phyloP scores from a whole-genome alignment of 306 rosid genomes.

The Quercus suber region DNA sequence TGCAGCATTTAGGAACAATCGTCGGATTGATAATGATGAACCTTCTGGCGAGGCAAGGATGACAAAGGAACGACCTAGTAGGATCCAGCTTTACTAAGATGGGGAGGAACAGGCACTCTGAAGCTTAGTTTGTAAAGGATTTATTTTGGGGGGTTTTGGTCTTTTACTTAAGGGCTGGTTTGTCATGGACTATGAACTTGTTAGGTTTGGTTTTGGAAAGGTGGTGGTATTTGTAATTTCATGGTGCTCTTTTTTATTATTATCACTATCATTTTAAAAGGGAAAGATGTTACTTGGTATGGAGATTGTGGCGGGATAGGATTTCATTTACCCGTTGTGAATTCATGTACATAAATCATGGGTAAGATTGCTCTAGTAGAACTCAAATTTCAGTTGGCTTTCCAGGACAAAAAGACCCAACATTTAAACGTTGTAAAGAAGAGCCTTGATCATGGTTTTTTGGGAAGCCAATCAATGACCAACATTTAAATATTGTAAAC shows the following conservation, averaged over 20 bases:
- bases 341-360: not conserved
- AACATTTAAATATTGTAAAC: no score
- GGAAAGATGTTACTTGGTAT: not conserved
- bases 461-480: no score
- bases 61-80: conserved; percentile 74
- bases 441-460: no score
- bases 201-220: not conserved
- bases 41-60: conserved; percentile 73
- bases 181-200: not conserved
- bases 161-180: conserved; percentile 1
- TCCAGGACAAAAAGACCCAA: not conserved
- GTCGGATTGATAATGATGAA: conserved; percentile 73
- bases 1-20: conserved; percentile 80
- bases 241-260: not conserved
- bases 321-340: not conserved
- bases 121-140: conserved; percentile 9
- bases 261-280: not conserved
- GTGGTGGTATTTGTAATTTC: not conserved
- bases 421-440: no score
- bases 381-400: not conserved
- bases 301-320: not conserved
- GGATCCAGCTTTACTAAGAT: conserved; percentile 37
- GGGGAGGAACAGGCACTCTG: not conserved
- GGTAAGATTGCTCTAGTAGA: not conserved
- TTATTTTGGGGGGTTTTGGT: not conserved